Conservation (phyloP, 768 basidiomycete genomes). For the Serendipita sp. region DNA sequence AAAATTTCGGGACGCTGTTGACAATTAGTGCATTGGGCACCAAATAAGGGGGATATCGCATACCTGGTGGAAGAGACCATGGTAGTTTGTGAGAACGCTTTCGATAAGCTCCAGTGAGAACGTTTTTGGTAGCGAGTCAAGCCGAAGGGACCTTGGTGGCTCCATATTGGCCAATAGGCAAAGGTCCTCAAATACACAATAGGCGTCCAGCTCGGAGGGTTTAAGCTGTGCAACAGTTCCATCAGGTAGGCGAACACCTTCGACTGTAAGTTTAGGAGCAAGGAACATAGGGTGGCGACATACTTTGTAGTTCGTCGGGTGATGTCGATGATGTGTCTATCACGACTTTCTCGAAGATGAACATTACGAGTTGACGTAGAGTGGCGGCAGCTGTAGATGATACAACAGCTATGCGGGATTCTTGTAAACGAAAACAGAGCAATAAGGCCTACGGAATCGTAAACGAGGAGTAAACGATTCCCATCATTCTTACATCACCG, state of each 20-base stretch:
- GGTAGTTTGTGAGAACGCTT: slow-evolving; percentile 87
- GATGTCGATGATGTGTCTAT: slow-evolving; percentile 46
- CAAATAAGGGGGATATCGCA: slow-evolving; percentile 10
- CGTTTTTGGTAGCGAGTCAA: slow-evolving; percentile 75
- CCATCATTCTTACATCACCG: slow-evolving; percentile 49
- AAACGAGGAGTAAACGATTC: not conserved
- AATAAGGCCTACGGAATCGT: slow-evolving; percentile 50
- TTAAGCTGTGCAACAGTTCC: slow-evolving; percentile 47
- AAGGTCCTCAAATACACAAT: slow-evolving; percentile 79
- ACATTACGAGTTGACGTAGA: slow-evolving; percentile 91
- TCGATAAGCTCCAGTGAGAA: slow-evolving; percentile 96
- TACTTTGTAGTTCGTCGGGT: slow-evolving; percentile 16
- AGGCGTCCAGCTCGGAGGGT: slow-evolving; percentile 71
- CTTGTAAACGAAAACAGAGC: slow-evolving; percentile 91
- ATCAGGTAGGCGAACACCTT: slow-evolving; percentile 47
- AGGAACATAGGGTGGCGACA: slow-evolving; percentile 2
- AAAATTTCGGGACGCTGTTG: slow-evolving; percentile 65
- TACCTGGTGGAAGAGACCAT: slow-evolving; percentile 70
- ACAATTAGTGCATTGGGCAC: not conserved
- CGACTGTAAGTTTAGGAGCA: slow-evolving; percentile 14
- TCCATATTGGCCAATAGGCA: slow-evolving; percentile 77
- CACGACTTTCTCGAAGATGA: slow-evolving; percentile 88
- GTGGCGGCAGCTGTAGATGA: slow-evolving; percentile 96
- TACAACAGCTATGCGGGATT: slow-evolving; percentile 89
- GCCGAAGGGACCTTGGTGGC: slow-evolving; percentile 63